These are phyloP conservation scores for Tuber brumale DNA, from an alignment of 495 filamentous ascomycete genomes.

Conservation along the genomic window DNA sequence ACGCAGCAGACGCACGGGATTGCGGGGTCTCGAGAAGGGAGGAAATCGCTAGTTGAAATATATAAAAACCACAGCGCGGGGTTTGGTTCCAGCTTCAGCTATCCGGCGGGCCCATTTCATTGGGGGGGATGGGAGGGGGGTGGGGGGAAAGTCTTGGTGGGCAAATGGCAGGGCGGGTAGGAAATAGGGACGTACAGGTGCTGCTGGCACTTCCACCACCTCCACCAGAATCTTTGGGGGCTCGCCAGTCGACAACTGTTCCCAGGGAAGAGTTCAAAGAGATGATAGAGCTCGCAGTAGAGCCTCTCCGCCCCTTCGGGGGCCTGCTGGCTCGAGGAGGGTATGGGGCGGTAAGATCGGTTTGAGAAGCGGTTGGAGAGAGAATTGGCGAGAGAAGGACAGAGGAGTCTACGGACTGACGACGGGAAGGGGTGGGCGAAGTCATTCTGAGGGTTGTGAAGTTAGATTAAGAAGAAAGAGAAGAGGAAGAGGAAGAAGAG, in stretches of 20 bases:
- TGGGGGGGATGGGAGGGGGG: constrained; percentile 19
- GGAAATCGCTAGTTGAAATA: constrained; percentile 63
- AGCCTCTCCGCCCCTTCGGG: constrained; percentile 51
- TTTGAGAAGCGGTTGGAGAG: constrained; percentile 35
- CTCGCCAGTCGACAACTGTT: constrained; percentile 40
- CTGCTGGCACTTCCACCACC: constrained; percentile 32
- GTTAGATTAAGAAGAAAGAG: background rate
- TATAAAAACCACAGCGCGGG: background rate
- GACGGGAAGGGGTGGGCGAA: constrained; percentile 30
- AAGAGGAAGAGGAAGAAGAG: constrained; percentile 1
- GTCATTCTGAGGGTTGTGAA: constrained; percentile 15
- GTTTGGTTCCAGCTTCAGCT: constrained; percentile 19
- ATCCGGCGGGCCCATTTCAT: constrained; percentile 10
- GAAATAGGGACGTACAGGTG: constrained; percentile 32
- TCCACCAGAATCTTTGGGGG: constrained; percentile 35
- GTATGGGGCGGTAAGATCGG: constrained; percentile 29
- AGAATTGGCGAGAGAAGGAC: constrained; percentile 40
- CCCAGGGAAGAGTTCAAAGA: constrained; percentile 48
- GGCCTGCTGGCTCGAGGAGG: constrained; percentile 33
- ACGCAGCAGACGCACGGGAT: constrained; percentile 68
- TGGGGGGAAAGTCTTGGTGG: constrained; percentile 9
- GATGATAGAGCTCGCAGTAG: constrained; percentile 77
- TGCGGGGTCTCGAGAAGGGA: constrained; percentile 86
- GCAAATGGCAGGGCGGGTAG: background rate
- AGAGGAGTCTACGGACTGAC: constrained; percentile 35